Evolutionary conservation across 2,329 filamentous ascomycete species (phyloP).

Genomic region (Eutypa lata): DNA sequence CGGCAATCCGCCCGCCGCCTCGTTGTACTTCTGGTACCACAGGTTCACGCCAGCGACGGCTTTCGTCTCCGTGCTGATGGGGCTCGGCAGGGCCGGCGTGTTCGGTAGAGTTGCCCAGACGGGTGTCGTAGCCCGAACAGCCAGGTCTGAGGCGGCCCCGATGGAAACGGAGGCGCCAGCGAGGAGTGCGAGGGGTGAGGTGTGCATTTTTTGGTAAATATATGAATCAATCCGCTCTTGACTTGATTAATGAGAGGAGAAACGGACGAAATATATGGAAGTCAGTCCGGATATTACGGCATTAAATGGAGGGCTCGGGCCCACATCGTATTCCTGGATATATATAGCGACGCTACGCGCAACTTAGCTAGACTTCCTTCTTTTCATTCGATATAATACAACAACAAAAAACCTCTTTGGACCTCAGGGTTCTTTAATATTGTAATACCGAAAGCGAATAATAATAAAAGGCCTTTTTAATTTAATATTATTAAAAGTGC

Average conservation of each 20-base stretch:
- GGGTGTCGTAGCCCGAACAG: constrained; percentile 9
- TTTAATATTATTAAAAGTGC: too few relatives aligned
- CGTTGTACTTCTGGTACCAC: constrained; percentile 41
- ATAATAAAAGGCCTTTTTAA: too few relatives aligned
- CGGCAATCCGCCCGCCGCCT: constrained; percentile 27
- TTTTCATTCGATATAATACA: too few relatives aligned
- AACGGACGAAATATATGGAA: not conserved
- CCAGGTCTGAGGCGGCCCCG: not conserved
- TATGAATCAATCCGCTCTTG: too few relatives aligned
- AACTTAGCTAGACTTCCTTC: too few relatives aligned
- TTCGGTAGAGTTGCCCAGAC: constrained; percentile 33
- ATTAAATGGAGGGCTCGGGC: too few relatives aligned
- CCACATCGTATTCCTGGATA: too few relatives aligned
- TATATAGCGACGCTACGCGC: too few relatives aligned
- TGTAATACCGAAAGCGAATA: too few relatives aligned
- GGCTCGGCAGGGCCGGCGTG: constrained; percentile 34
- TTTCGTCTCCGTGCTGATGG: constrained; percentile 26
- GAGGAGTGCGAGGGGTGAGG: not conserved
- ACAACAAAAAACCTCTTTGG: too few relatives aligned
- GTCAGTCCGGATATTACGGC: not conserved
- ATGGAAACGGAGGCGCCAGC: not conserved
- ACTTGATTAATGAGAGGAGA: not conserved
- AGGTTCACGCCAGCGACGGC: constrained; percentile 35
- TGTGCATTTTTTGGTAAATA: not conserved
- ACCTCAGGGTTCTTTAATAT: too few relatives aligned